Evolutionary conservation across 345 rosid species (phyloP).

Genomic region (Citrus cavaleriei): DNA sequence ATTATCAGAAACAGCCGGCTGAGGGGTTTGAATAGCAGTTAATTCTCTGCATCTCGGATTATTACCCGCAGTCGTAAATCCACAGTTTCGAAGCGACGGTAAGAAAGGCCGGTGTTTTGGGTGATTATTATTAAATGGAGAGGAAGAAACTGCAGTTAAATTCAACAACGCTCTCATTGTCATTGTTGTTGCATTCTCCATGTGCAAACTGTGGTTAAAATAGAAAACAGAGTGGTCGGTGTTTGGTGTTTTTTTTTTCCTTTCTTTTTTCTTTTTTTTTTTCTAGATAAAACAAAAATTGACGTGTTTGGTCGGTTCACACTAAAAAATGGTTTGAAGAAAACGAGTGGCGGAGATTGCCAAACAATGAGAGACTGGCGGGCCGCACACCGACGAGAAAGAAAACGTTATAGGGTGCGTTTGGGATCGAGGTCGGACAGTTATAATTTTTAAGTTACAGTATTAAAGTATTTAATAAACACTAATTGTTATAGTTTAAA

Average conservation of each 20-base stretch:
- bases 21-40: slow-evolving; percentile 16
- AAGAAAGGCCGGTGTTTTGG: background rate
- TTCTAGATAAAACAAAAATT: too few relatives aligned
- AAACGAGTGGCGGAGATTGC: too few relatives aligned
- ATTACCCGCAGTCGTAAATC: background rate
- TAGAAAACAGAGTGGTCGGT: too few relatives aligned
- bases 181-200: background rate
- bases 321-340: too few relatives aligned
- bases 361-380: too few relatives aligned
- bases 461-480: accelerated
- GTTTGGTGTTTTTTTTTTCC: too few relatives aligned
- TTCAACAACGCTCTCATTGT: background rate
- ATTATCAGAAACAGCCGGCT: slow-evolving; percentile 30
- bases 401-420: accelerated
- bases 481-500: too few relatives aligned
- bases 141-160: background rate
- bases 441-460: accelerated
- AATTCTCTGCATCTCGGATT: background rate
- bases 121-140: slow-evolving; percentile 7
- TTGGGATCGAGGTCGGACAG: accelerated
- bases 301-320: too few relatives aligned
- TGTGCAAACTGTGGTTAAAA: background rate
- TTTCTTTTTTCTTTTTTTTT: too few relatives aligned
- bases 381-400: too few relatives aligned
- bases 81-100: background rate